Percentiles rank a stretch among this genome's conserved stretches.
These are phyloP conservation scores for Wickerhamiella nectarea DNA, from an alignment of 805 yeast species.

Conservation along the genomic window DNA sequence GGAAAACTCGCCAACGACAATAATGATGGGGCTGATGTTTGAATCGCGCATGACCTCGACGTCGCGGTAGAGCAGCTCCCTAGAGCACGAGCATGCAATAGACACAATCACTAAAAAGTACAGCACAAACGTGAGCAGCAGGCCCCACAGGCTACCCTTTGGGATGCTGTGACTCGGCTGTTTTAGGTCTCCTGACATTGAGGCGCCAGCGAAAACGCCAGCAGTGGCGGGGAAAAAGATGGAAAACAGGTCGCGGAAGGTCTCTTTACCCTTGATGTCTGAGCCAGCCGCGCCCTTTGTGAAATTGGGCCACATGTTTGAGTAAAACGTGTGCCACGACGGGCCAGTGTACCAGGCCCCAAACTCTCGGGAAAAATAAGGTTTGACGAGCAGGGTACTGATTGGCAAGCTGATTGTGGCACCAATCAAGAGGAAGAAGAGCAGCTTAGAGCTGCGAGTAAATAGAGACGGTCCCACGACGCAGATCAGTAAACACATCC, in stretches of 20 bases:
- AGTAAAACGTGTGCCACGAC: constrained; percentile 48
- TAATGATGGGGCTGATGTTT: constrained; percentile 49
- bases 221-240: constrained; percentile 97
- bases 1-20: constrained; percentile 79
- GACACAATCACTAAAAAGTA: constrained; percentile 72
- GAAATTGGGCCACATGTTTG: constrained; percentile 64
- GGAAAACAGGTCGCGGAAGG: constrained; percentile 77
- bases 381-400: constrained; percentile 51
- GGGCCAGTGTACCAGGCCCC: constrained; percentile 52
- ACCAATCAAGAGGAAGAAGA: constrained; percentile 50
- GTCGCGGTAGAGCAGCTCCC: constrained; percentile 62
- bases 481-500: constrained; percentile 61
- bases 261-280: constrained; percentile 45
- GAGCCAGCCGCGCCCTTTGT: constrained; percentile 92
- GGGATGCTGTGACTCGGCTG: constrained; percentile 87
- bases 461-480: constrained; percentile 70
- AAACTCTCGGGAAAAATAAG: constrained; percentile 32
- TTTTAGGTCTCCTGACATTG: constrained; percentile 88
- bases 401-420: constrained; percentile 75
- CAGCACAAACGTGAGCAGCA: constrained; percentile 58
- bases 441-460: constrained; percentile 63
- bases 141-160: constrained; percentile 80
- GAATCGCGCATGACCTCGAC: constrained; percentile 77
- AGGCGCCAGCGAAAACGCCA: constrained; percentile 96
- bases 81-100: constrained; percentile 67